Conservation (phyloP, 345 rosid species). For the Pistacia integerrima region DNA sequence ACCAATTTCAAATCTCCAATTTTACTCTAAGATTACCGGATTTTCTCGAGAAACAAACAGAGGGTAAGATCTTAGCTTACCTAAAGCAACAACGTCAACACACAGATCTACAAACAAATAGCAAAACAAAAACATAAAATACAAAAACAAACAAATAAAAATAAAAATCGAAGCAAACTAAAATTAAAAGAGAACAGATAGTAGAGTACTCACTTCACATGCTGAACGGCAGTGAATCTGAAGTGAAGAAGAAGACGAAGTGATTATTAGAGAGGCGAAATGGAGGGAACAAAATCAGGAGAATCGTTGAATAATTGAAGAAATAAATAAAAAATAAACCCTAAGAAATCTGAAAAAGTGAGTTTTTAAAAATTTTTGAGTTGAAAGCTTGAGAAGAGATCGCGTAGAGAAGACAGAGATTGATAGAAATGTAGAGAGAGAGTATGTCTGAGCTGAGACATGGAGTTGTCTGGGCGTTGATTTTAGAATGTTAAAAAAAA, state of each 20-base stretch:
- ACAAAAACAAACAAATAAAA: background rate
- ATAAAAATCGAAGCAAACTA: background rate
- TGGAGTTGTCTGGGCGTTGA: constrained; percentile 26
- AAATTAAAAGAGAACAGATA: background rate
- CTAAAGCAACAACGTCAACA: constrained; percentile 14
- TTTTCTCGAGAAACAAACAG: constrained; percentile 27
- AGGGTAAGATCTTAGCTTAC: constrained; percentile 23
- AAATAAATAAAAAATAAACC: constrained; percentile 12
- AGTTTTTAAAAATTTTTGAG: background rate
- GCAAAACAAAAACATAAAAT: background rate
- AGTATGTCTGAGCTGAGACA: constrained; percentile 18
- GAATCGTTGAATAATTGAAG: background rate
- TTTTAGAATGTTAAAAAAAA: constrained; percentile 8
- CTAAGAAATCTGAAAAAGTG: constrained; percentile 23
- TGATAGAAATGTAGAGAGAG: constrained; percentile 21
- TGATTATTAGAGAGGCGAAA: background rate
- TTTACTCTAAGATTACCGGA: background rate
- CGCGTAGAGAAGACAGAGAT: constrained; percentile 28
- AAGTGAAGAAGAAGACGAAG: constrained; percentile 4
- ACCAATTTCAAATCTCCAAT: constrained; percentile 1
- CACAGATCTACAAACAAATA: constrained; percentile 38
- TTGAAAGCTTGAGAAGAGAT: constrained; percentile 24
- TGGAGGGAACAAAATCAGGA: background rate
- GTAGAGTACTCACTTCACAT: constrained; percentile 11
- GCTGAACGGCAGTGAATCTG: constrained; percentile 12